Evolutionary conservation across 2,329 filamentous ascomycete genomes (phyloP), one percentile per base, ranked within the genome.

Genomic region (Metarhizium guizhouense): DNA sequence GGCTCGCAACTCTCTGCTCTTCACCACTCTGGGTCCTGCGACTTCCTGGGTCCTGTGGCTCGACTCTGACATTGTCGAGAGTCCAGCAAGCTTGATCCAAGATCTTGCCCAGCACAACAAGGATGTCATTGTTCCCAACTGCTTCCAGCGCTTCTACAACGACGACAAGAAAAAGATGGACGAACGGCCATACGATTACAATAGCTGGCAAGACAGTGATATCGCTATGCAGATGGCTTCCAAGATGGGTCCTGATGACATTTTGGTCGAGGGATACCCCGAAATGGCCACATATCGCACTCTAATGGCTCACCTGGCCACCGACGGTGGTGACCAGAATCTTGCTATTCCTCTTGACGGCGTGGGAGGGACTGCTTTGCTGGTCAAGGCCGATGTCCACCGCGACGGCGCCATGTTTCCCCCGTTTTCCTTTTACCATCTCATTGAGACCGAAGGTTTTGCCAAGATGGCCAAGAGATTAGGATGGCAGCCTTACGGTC

Each of bases 381-480:
- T 99, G 65, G 94, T 99, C 58, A 96, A 96, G 76, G 94, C 92
- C 2, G 92, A 97, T 57, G 94, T 99, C 29, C 94, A 99, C 70
- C 84, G 94, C 30, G 94, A 99, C 67, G 94, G 94, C 20, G 93
- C 94, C 68, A 99, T 97, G 93, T 99, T 99, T 74, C 94, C 94
- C 18, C 83, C 94, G 0, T 99, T 99, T 68, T 74, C 93, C 3
- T 99, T 99, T 68, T 97, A 96, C 69, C 88, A 99, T 71, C 78
- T 99, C 58, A 95, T 99, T 58, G 94, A 99, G 77, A 97, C 94
- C 0, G 94, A 99, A 68, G 94, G 94, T 0, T 99, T 99, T 67
- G 92, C 94, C 18, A 96, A 93, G 74, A 99, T 99, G 94, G 92
- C 92, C 13, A 87, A 83, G 69, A 79, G 94, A 61, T 72, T 99